A percentile compares a stretch with the other conserved stretches of the same genome.
Conservation (phyloP, 306 rosid genomes). For the Adenanthera pavonina region DNA sequence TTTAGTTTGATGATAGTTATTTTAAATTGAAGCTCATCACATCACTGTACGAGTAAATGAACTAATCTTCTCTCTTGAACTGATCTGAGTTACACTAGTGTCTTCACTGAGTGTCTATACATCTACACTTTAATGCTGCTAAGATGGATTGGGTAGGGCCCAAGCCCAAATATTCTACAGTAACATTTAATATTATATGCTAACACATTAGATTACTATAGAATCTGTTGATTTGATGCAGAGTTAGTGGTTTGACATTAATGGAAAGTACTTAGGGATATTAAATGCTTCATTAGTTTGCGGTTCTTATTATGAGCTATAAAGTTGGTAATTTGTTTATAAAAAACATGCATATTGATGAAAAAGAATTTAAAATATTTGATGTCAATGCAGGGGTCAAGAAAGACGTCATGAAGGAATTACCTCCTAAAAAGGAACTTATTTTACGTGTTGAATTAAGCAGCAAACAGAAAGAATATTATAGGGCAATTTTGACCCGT, state of each 20-base stretch:
- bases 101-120: no score
- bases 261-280: slow-evolving; percentile 18
- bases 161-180: no score
- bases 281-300: slow-evolving; percentile 30
- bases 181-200: no score
- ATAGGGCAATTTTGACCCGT: slow-evolving; percentile 96
- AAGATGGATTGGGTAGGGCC: no score
- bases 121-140: no score
- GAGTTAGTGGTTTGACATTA: slow-evolving; percentile 14
- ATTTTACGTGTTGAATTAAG: slow-evolving; percentile 93
- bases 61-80: no score
- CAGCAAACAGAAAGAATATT: slow-evolving; percentile 94
- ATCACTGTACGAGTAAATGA: no score
- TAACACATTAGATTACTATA: not conserved
- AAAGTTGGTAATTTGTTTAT: slow-evolving; percentile 25
- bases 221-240: slow-evolving; percentile 23
- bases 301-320: slow-evolving; percentile 25
- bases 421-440: slow-evolving; percentile 98
- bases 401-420: slow-evolving; percentile 98
- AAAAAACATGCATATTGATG: slow-evolving; percentile 15
- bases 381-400: slow-evolving; percentile 80
- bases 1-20: slow-evolving; percentile 10
- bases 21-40: slow-evolving; percentile 6
- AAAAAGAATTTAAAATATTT: slow-evolving; percentile 32
- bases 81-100: no score